Evolutionary conservation across 495 filamentous ascomycete genomes (phyloP).

Genomic region (Hypoxylon intermedium): DNA sequence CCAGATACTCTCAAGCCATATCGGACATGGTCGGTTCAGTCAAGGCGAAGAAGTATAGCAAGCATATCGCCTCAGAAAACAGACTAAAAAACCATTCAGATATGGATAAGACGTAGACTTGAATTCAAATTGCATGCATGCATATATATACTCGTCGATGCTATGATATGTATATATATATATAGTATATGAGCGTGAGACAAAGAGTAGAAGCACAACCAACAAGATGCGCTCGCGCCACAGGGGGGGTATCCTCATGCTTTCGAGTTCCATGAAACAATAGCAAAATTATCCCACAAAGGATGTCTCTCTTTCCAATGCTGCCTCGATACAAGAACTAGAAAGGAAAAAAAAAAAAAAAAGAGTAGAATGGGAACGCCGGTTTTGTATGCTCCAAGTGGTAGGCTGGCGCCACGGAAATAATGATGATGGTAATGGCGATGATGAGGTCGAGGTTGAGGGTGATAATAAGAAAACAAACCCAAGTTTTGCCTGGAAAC

Average conservation of each 20-base stretch:
- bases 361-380: constrained; percentile 24
- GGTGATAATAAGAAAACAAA: constrained; percentile 16
- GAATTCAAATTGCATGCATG: constrained; percentile 35
- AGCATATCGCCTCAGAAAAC: constrained; percentile 10
- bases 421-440: constrained; percentile 22
- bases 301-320: constrained; percentile 25
- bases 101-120: constrained; percentile 18
- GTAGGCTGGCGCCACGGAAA: constrained; percentile 36
- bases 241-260: constrained; percentile 38
- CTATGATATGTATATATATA: constrained; percentile 30
- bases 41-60: too few species aligned
- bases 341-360: too few species aligned
- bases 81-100: constrained; percentile 3
- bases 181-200: neutral
- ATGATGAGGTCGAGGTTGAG: too few species aligned
- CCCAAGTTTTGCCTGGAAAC: constrained; percentile 25
- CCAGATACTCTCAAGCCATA: constrained; percentile 1
- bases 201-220: constrained; percentile 13
- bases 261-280: constrained; percentile 33
- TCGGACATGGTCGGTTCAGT: neutral
- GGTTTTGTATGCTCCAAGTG: constrained; percentile 38
- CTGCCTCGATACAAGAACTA: constrained; percentile 31
- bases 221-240: constrained; percentile 29
- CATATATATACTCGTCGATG: constrained; percentile 30
- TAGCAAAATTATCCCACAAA: constrained; percentile 8